Conservation (phyloP, 805 yeast genomes). For the Zygosaccharomyces bisporus region DNA sequence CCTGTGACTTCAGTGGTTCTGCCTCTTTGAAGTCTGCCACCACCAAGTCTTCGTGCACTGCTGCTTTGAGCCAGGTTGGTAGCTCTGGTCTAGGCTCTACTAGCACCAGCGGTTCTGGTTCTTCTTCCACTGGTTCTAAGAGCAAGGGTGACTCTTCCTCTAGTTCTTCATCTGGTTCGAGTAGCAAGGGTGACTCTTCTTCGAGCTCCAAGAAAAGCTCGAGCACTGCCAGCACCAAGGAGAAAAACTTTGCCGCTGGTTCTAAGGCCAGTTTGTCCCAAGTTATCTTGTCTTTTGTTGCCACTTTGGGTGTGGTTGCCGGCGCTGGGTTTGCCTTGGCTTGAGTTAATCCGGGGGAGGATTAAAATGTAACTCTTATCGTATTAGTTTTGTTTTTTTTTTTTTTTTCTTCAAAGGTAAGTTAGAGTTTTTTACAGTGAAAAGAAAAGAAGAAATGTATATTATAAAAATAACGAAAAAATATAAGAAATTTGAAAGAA, state of each 20-base stretch:
- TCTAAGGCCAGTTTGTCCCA: constrained; percentile 31
- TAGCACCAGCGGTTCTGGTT: constrained; percentile 38
- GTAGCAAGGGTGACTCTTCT: constrained; percentile 15
- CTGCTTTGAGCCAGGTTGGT: constrained; percentile 64
- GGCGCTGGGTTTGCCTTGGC: constrained; percentile 40
- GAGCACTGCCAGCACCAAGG: constrained; percentile 21
- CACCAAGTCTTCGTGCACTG: constrained; percentile 52
- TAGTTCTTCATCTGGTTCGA: constrained; percentile 8
- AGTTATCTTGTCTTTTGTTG: constrained; percentile 32
- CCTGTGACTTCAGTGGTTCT: constrained; percentile 69
- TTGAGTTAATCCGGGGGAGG: constrained; percentile 15
- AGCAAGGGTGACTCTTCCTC: constrained; percentile 13
- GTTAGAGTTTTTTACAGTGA: neutral
- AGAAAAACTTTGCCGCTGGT: constrained; percentile 28
- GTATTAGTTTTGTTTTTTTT: constrained; percentile 3
- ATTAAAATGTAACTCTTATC: constrained; percentile 1
- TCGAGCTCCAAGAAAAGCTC: constrained; percentile 19
- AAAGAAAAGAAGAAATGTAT: neutral
- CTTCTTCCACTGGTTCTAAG: constrained; percentile 19
- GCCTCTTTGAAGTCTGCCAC: constrained; percentile 50
- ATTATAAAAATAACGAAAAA: neutral
- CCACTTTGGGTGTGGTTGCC: constrained; percentile 36
- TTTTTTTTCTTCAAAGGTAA: constrained; percentile 1
- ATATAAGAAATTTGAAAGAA: neutral
- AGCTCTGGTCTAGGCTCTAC: constrained; percentile 61